Evolutionary conservation across 495 filamentous ascomycete species (phyloP).

Genomic region (Talaromyces ruber): DNA sequence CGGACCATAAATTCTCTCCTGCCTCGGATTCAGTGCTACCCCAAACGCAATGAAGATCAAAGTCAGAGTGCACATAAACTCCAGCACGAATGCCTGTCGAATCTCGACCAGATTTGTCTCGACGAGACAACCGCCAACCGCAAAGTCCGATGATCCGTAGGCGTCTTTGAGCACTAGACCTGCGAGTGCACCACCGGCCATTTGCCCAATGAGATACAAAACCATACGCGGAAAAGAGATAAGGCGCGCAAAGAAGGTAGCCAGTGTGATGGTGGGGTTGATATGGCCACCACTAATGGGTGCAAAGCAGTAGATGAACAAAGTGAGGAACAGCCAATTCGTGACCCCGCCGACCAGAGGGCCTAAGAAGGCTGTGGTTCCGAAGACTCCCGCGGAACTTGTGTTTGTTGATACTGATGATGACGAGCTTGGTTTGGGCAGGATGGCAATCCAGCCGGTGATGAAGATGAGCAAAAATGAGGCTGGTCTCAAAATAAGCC

Average conservation of each 20-base stretch:
- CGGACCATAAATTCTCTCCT: conserved; percentile 41
- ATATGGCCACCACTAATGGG: conserved; percentile 43
- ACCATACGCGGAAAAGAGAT: conserved; percentile 37
- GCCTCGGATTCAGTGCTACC: conserved; percentile 49
- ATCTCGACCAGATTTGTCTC: conserved; percentile 17
- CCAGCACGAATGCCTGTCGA: conserved; percentile 32
- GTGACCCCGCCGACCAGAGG: conserved; percentile 30
- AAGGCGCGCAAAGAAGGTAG: conserved; percentile 41
- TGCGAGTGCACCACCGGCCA: conserved; percentile 32
- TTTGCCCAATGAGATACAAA: conserved; percentile 35
- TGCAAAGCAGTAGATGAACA: conserved; percentile 44
- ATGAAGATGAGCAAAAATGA: not conserved
- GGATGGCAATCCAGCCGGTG: not conserved
- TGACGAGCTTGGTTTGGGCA: not conserved
- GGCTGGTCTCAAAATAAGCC: not conserved
- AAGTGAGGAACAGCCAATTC: conserved; percentile 34
- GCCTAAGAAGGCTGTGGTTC: conserved; percentile 13
- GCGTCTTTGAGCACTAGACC: conserved; percentile 29
- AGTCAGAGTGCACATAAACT: conserved; percentile 32
- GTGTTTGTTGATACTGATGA: not conserved
- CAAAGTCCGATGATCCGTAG: conserved; percentile 23
- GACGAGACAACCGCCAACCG: conserved; percentile 26
- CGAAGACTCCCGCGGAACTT: conserved; percentile 2
- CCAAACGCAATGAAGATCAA: conserved; percentile 37
- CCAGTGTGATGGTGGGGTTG: conserved; percentile 43